Percentiles rank a stretch among this genome's conserved stretches.
Conservation (phyloP, 176 grass and related monocot genomes). For the Echinochloa phyllopogon region DNA sequence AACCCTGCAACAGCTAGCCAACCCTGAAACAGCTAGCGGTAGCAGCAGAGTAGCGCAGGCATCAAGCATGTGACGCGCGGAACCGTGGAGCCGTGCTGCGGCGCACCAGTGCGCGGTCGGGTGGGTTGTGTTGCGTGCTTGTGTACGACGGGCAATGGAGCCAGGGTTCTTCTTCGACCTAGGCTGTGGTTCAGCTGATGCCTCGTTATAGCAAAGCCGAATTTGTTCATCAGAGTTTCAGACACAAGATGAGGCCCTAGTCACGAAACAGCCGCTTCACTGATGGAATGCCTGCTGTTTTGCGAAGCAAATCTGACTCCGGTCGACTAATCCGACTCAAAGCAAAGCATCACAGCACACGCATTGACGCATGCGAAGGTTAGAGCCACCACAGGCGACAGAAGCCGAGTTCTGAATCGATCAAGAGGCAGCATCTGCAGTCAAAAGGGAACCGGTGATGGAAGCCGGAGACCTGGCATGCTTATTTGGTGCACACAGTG, state of each 20-base stretch:
- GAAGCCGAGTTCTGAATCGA: background rate
- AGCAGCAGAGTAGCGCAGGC: background rate
- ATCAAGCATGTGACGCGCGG: background rate
- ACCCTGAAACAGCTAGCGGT: too few relatives aligned
- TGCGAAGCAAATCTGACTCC: background rate
- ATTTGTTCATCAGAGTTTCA: background rate
- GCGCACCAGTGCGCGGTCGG: background rate
- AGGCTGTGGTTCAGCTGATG: background rate
- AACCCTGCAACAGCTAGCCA: constrained; percentile 1
- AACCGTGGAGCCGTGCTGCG: background rate
- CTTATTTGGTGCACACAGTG: background rate
- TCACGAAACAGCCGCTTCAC: background rate
- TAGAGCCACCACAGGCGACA: background rate
- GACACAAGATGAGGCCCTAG: background rate
- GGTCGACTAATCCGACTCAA: background rate
- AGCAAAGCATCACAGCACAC: background rate
- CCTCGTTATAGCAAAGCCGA: background rate
- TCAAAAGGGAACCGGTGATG: background rate
- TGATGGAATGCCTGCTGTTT: background rate
- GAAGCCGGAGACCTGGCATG: background rate
- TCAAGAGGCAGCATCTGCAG: background rate
- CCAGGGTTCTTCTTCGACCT: background rate
- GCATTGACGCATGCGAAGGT: background rate
- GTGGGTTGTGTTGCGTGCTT: background rate
- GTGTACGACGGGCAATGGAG: background rate